phyloP scores from a whole-genome alignment of 2,329 filamentous ascomycete genomes.

The Trichophyton schoenleinii region DNA sequence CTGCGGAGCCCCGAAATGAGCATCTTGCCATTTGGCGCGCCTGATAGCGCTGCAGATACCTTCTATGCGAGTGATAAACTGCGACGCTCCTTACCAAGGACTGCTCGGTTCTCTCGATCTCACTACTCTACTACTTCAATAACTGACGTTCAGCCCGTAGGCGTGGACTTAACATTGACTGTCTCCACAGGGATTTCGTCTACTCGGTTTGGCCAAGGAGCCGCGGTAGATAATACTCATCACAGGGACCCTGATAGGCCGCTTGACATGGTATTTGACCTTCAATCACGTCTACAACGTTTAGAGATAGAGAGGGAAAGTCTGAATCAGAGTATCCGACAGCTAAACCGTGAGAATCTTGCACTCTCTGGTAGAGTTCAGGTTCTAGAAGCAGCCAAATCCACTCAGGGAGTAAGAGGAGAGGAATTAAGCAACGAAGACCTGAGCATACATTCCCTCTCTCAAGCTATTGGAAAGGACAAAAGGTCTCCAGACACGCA shows the following conservation, averaged over 20 bases:
- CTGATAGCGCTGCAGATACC: background rate
- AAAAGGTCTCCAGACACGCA: slow-evolving; percentile 1
- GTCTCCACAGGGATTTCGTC: background rate
- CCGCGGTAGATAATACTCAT: background rate
- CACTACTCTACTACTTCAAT: background rate
- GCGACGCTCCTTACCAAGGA: background rate
- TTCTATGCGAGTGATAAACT: no score
- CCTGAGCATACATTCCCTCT: slow-evolving; percentile 11
- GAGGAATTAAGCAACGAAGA: slow-evolving; percentile 5
- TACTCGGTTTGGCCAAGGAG: background rate
- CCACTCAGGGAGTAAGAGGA: background rate
- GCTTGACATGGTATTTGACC: background rate
- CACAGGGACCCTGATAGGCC: background rate
- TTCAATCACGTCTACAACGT: background rate
- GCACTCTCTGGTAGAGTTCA: background rate
- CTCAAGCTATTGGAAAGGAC: background rate
- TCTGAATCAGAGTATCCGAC: background rate
- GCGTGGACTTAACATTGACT: background rate
- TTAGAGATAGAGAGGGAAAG: background rate
- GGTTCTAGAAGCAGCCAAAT: background rate
- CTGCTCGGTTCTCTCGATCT: background rate
- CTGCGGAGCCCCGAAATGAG: background rate
- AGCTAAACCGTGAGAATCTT: background rate
- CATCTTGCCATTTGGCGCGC: background rate
- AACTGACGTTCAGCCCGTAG: background rate